These are phyloP conservation scores for Metschnikowia henanensis DNA, from an alignment of 805 yeast species.

Conservation along the genomic window DNA sequence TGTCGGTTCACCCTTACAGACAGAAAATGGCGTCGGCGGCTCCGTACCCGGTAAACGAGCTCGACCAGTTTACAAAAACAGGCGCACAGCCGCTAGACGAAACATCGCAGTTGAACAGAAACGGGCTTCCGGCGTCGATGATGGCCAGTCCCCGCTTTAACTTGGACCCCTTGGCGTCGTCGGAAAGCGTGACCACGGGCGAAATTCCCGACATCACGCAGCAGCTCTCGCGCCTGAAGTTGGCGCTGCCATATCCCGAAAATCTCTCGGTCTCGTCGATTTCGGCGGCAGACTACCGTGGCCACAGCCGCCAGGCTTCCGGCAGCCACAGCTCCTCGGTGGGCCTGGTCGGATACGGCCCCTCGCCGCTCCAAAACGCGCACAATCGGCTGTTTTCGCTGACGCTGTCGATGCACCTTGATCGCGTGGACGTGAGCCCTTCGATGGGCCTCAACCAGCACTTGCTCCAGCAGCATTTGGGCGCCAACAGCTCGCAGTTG, in stretches of 20 bases:
- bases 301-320: constrained; percentile 4
- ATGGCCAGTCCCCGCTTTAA: constrained; percentile 15
- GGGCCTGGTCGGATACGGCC: constrained; percentile 26
- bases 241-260: constrained; percentile 2
- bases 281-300: constrained; percentile 20
- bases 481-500: constrained; percentile 49
- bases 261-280: constrained; percentile 28
- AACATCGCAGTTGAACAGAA: background rate
- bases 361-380: constrained; percentile 12
- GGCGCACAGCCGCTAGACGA: background rate
- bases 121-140: background rate
- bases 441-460: constrained; percentile 51
- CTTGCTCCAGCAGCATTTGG: constrained; percentile 51
- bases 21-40: constrained; percentile 18
- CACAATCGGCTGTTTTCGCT: constrained; percentile 40
- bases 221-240: constrained; percentile 23
- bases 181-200: constrained; percentile 1
- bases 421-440: constrained; percentile 28
- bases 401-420: constrained; percentile 37
- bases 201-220: constrained; percentile 14
- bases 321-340: constrained; percentile 15
- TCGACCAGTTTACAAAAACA: constrained; percentile 4
- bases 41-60: constrained; percentile 18
- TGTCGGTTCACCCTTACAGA: constrained; percentile 20
- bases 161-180: background rate